Evolutionary conservation across 371 early-diverging fungal genomes (phyloP), one percentile per base, ranked within the genome.

Genomic region (Capillidium heterosporum): DNA sequence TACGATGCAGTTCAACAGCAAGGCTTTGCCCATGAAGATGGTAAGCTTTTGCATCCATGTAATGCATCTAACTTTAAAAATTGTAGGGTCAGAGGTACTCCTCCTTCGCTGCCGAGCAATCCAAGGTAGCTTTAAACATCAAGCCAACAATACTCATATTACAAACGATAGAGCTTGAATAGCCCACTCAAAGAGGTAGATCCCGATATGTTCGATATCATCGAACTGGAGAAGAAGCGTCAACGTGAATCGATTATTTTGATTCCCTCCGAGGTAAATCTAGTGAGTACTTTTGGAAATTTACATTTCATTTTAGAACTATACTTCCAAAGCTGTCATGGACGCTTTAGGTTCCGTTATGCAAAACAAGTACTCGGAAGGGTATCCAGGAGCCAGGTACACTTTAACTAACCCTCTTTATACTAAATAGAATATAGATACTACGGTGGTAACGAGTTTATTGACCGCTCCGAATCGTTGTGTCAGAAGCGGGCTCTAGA

Each of bases 291-390:
- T 48, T 56, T 21, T 32, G 21, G 2, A 23, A 47, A n/a, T 28
- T 8, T 49, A 23, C 43, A 23, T 1, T 5, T 35, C 15, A 47
- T 5, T 50, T 35, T 73, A 95, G 88, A 99, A 98, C 82, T 99
- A 91, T 63, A 97, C 98, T 11, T 91, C 93, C 39, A 81, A 84
- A 58, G 82, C 94, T 4, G 99, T 98, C 39, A 90, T 97, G 90
- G 85, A 91, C 49, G 95, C 95, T 27, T 78, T 92, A 48, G 96
- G 96, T 43, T 97, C 98, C 15, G 80, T 92, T 29, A 89, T 98
- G 83, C 95, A 94, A 69, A 98, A 98, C 85, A 99, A 98, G 73
- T 99, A 99, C 75, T 95, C 96, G 11, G 99, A 99, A 73, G 99
- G 99, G 39, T 94, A 94, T 72, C 95, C 95, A 11, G 88, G 89